phyloP scores from a whole-genome alignment of 2,329 filamentous ascomycete genomes.

The Scleromitrula shiraiana region DNA sequence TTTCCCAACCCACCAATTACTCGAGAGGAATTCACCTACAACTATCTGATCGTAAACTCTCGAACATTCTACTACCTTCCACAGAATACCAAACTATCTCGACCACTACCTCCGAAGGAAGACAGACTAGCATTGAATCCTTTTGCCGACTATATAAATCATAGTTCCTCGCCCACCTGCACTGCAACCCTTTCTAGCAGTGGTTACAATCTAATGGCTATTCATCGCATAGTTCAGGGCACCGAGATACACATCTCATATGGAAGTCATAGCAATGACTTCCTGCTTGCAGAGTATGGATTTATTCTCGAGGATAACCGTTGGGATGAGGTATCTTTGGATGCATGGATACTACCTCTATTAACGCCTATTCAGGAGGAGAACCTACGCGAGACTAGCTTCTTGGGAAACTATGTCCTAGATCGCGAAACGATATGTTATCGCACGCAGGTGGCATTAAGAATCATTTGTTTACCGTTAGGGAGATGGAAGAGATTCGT shows the following conservation, averaged over 20 bases:
- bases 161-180: constrained; percentile 31
- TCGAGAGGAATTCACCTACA: constrained; percentile 40
- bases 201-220: constrained; percentile 48
- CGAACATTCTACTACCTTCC: constrained; percentile 50
- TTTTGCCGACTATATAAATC: constrained; percentile 66
- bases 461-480: constrained; percentile 32
- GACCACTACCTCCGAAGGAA: constrained; percentile 36
- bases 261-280: constrained; percentile 63
- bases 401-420: constrained; percentile 44
- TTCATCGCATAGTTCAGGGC: constrained; percentile 42
- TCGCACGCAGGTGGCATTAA: constrained; percentile 46
- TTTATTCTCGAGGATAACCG: constrained; percentile 28
- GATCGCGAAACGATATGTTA: constrained; percentile 45
- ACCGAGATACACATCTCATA: constrained; percentile 65
- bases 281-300: constrained; percentile 58
- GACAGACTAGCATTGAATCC: constrained; percentile 65
- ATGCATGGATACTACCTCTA: constrained; percentile 22
- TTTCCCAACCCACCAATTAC: constrained; percentile 33
- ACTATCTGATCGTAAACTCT: constrained; percentile 54
- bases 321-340: constrained; percentile 27
- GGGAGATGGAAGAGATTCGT: constrained; percentile 41
- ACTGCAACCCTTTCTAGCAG: constrained; percentile 41
- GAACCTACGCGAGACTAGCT: constrained; percentile 38
- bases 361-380: constrained; percentile 29
- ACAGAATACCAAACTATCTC: constrained; percentile 22